phyloP scores from a whole-genome alignment of 2,329 filamentous ascomycete species.

The Aureobasidium namibiae region DNA sequence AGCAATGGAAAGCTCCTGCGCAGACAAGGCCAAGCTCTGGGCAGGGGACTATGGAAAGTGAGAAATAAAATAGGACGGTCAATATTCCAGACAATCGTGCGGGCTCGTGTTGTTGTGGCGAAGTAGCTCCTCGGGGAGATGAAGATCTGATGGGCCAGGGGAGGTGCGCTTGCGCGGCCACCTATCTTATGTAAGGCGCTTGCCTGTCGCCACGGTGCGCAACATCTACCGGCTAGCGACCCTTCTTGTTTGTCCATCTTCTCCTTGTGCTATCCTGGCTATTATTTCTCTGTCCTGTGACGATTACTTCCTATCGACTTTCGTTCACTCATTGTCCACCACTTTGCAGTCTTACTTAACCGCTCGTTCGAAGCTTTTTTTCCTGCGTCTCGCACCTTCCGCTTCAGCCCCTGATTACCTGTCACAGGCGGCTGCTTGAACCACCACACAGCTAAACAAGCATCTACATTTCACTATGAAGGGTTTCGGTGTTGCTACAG shows the following conservation, averaged over 20 bases:
- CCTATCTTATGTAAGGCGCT: conserved; percentile 9
- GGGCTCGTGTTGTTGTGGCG: conserved; percentile 11
- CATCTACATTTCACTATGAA: conserved; percentile 10
- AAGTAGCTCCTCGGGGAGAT: conserved; percentile 11
- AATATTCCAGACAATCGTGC: conserved; percentile 7
- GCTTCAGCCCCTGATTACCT: neutral
- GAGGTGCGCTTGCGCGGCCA: conserved; percentile 12
- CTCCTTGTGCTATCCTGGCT: neutral
- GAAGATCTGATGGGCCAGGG: conserved; percentile 10
- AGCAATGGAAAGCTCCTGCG: conserved; percentile 3
- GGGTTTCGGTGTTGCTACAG: conserved; percentile 35
- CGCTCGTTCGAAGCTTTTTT: conserved; percentile 10
- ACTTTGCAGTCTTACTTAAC: neutral
- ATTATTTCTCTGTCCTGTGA: neutral
- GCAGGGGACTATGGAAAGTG: neutral
- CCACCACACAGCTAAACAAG: neutral
- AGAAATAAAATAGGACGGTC: conserved; percentile 2
- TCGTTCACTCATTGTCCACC: conserved; percentile 9
- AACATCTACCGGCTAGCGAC: neutral
- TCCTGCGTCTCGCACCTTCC: conserved; percentile 2
- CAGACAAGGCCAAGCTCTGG: neutral
- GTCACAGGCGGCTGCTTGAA: neutral
- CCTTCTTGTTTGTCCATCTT: neutral
- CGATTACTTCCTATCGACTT: neutral
- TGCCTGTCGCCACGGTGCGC: conserved; percentile 1